phyloP scores from a whole-genome alignment of 176 grass and related monocot species.

The Elaeis guineensis region DNA sequence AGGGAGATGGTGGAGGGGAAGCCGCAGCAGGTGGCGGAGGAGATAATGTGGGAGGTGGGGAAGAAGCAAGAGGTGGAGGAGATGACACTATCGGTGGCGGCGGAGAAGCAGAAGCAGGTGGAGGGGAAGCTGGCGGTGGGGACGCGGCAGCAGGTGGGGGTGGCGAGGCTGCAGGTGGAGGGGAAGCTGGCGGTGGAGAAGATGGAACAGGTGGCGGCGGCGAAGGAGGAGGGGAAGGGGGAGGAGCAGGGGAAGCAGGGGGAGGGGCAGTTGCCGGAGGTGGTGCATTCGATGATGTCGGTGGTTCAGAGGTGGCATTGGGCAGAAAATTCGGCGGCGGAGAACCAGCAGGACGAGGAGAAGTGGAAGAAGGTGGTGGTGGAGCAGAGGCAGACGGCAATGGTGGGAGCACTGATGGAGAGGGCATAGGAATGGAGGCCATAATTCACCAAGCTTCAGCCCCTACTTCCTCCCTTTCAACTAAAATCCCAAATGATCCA shows the following conservation, averaged over 20 bases:
- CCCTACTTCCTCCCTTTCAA: neutral
- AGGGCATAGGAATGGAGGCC: neutral
- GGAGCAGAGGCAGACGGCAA: neutral
- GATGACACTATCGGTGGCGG: slow-evolving; percentile 7
- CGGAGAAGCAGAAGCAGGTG: slow-evolving; percentile 19
- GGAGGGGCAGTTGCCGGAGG: slow-evolving; percentile 3
- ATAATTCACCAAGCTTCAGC: neutral
- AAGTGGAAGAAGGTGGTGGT: neutral
- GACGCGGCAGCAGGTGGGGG: slow-evolving; percentile 13
- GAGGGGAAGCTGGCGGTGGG: slow-evolving; percentile 5
- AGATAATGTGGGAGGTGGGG: slow-evolving; percentile 1
- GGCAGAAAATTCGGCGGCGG: neutral
- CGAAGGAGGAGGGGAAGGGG: too few species aligned
- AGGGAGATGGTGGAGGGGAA: neutral
- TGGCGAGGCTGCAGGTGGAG: slow-evolving; percentile 32
- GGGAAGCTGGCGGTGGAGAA: neutral
- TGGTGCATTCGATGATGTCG: neutral
- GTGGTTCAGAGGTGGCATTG: slow-evolving; percentile 16
- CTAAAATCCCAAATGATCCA: neutral
- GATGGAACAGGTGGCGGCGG: too few species aligned
- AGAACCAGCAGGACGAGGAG: neutral
- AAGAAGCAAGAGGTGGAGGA: slow-evolving; percentile 6
- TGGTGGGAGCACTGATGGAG: neutral
- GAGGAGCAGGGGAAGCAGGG: too few species aligned
- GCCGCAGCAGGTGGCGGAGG: neutral